phyloP scores from a whole-genome alignment of 2,329 filamentous ascomycete species.

The Rhinocladiella similis region DNA sequence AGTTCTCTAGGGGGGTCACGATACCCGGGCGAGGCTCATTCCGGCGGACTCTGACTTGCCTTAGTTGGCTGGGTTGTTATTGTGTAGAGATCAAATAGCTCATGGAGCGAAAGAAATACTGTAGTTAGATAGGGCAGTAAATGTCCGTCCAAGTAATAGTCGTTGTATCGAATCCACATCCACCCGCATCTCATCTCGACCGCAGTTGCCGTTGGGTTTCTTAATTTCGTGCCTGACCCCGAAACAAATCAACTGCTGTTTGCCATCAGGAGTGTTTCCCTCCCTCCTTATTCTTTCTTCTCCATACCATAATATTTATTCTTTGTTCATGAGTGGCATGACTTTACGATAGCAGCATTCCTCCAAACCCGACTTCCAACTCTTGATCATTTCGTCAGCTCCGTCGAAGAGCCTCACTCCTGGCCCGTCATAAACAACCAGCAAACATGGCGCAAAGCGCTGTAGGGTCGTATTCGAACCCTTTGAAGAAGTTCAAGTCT shows the following conservation, averaged over 20 bases:
- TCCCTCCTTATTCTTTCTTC: background rate
- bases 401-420: background rate
- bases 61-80: background rate
- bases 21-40: background rate
- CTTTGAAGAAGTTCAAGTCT: conserved; percentile 99
- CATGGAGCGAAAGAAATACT: no score
- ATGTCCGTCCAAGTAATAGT: no score
- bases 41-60: background rate
- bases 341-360: conserved; percentile 11
- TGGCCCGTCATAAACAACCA: conserved; percentile 17
- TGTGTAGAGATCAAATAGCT: no score
- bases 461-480: conserved; percentile 93
- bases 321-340: conserved; percentile 13
- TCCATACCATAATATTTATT: background rate
- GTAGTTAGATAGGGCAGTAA: background rate
- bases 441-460: conserved; percentile 74
- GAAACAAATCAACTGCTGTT: background rate
- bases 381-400: background rate
- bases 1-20: background rate
- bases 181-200: background rate
- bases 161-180: background rate
- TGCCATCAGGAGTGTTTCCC: background rate
- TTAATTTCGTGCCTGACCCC: conserved; percentile 4
- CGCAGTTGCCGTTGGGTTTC: conserved; percentile 1
- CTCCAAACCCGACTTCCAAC: background rate